These are phyloP conservation scores for Geum urbanum DNA, from an alignment of 306 rosid genomes.

Conservation along the genomic window DNA sequence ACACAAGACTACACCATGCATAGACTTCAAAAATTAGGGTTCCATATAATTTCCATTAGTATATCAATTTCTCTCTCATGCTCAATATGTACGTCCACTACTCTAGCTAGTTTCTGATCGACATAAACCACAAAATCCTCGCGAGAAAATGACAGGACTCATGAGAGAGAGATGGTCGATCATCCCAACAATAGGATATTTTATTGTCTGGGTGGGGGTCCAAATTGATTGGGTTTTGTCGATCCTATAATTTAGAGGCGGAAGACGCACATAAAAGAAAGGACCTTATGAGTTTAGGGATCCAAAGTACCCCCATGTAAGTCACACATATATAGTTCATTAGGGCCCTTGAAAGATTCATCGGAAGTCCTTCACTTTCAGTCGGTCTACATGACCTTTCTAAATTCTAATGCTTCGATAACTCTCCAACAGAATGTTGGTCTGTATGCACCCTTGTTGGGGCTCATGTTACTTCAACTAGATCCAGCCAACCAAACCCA, in stretches of 20 bases:
- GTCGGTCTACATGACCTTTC: slow-evolving; percentile 25
- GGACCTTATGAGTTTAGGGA: slow-evolving; percentile 19
- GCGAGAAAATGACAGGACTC: slow-evolving; percentile 17
- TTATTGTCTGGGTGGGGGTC: slow-evolving; percentile 24
- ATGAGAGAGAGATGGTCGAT: slow-evolving; percentile 16
- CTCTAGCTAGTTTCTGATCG: background rate
- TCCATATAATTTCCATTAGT: background rate
- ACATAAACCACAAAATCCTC: slow-evolving; percentile 20
- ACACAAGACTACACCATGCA: no score
- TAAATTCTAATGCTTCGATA: slow-evolving; percentile 13
- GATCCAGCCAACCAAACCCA: slow-evolving; percentile 22
- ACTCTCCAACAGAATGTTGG: slow-evolving; percentile 34
- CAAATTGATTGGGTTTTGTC: slow-evolving; percentile 34
- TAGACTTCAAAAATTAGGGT: no score
- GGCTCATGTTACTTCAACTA: slow-evolving; percentile 21
- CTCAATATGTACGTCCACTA: background rate
- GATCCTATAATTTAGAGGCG: slow-evolving; percentile 11
- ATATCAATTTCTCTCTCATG: background rate
- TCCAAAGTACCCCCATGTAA: background rate
- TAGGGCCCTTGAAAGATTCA: slow-evolving; percentile 4
- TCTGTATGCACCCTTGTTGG: slow-evolving; percentile 32
- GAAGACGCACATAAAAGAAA: slow-evolving; percentile 8
- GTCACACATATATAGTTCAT: background rate
- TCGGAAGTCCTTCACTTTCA: slow-evolving; percentile 11
- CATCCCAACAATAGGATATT: slow-evolving; percentile 7